Percentiles rank a stretch among this genome's conserved stretches.
Evolutionary conservation across 768 basidiomycete genomes (phyloP).

Genomic region (Mycena rebaudengoi): DNA sequence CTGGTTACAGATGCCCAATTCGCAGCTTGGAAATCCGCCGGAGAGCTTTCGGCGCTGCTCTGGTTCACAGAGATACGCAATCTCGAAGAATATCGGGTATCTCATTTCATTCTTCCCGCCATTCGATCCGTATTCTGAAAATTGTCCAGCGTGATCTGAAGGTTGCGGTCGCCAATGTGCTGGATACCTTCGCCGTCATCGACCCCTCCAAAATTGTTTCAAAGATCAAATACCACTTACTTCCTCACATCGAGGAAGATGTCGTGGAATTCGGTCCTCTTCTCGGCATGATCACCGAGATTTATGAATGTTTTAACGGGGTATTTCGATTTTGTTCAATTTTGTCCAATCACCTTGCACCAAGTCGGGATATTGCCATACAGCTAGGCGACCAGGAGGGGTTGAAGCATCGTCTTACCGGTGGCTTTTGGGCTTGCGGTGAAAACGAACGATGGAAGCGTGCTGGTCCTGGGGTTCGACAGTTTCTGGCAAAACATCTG

Average conservation of each 20-base stretch:
- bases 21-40: constrained; percentile 30
- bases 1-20: constrained; percentile 28
- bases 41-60: constrained; percentile 30
- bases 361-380: too few species aligned
- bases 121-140: background rate
- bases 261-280: background rate
- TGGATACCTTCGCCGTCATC: background rate
- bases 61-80: constrained; percentile 38
- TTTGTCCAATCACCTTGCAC: background rate
- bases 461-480: background rate
- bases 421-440: background rate
- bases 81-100: constrained; percentile 30
- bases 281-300: background rate
- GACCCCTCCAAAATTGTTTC: background rate
- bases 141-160: background rate
- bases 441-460: background rate
- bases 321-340: background rate
- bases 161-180: background rate
- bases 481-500: constrained; percentile 27
- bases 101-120: background rate
- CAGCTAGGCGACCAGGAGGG: background rate
- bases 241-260: background rate
- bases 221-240: background rate
- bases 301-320: background rate
- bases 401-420: background rate